phyloP scores from a whole-genome alignment of 2,329 filamentous ascomycete genomes.

The Orbilia quercus region DNA sequence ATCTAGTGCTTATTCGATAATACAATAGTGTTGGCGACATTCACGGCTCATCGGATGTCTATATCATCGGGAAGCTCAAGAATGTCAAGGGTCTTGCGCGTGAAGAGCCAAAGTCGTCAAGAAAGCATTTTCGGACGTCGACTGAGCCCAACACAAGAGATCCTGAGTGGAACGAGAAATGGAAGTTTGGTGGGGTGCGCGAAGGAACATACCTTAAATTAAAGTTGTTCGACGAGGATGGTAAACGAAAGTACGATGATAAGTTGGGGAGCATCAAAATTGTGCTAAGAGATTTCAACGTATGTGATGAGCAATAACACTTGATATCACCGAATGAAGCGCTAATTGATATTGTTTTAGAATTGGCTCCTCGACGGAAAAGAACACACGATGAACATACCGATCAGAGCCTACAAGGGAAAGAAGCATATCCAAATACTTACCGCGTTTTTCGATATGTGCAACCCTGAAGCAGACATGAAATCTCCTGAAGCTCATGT shows the following conservation, averaged over 20 bases:
- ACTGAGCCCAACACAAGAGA: constrained; percentile 40
- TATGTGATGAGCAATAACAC: constrained; percentile 3
- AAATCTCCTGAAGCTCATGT: constrained; percentile 32
- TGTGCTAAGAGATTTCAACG: constrained; percentile 28
- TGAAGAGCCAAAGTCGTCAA: constrained; percentile 29
- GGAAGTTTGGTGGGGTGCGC: constrained; percentile 41
- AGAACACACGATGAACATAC: constrained; percentile 31
- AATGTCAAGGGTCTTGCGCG: constrained; percentile 46
- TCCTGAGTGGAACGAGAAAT: constrained; percentile 52
- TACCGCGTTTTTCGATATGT: constrained; percentile 46
- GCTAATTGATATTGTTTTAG: constrained; percentile 16
- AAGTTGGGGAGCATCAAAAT: constrained; percentile 54
- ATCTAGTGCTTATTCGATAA: constrained; percentile 6
- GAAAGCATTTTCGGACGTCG: constrained; percentile 48
- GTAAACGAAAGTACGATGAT: constrained; percentile 28
- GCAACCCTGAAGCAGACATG: constrained; percentile 36
- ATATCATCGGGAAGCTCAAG: constrained; percentile 54
- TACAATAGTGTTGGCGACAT: constrained; percentile 43
- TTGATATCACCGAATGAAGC: background rate
- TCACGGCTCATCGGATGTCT: constrained; percentile 41
- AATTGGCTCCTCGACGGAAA: constrained; percentile 30
- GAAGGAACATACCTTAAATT: constrained; percentile 55
- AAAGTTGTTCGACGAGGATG: constrained; percentile 50
- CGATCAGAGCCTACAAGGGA: constrained; percentile 40
- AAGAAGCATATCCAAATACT: constrained; percentile 47